A percentile compares a stretch with the other conserved stretches of the same genome.
Evolutionary conservation across 192 early-diverging fungal genomes (phyloP).

Genomic region (Gryganskiella cystojenkinii): DNA sequence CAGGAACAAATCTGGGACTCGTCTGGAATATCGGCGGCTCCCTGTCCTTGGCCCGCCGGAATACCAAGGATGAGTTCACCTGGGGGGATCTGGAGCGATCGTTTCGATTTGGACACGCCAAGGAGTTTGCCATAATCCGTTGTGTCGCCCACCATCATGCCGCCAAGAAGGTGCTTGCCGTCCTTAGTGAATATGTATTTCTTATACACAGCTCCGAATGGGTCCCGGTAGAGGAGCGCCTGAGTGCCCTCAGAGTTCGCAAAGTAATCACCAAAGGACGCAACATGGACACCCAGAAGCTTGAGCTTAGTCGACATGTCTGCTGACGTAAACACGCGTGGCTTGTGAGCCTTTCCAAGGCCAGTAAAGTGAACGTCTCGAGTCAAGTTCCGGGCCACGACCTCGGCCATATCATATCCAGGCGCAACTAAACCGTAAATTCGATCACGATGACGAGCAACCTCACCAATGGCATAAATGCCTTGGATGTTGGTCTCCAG

Average conservation of each 20-base stretch:
- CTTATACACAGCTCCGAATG: conserved; percentile 70
- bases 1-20: conserved; percentile 79
- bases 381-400: conserved; percentile 65
- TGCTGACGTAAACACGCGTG: conserved; percentile 57
- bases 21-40: conserved; percentile 67
- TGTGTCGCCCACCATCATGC: conserved; percentile 77
- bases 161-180: conserved; percentile 73
- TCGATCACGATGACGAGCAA: conserved; percentile 57
- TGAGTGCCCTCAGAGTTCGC: conserved; percentile 47
- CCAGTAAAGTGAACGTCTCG: conserved; percentile 6
- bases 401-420: conserved; percentile 79
- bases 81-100: conserved; percentile 59
- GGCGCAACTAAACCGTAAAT: conserved; percentile 72
- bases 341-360: conserved; percentile 32
- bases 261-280: conserved; percentile 78
- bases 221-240: conserved; percentile 60
- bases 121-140: conserved; percentile 71
- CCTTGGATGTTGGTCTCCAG: conserved; percentile 55
- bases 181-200: conserved; percentile 69
- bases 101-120: conserved; percentile 62
- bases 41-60: conserved; percentile 46
- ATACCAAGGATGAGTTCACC: conserved; percentile 64
- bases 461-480: conserved; percentile 74
- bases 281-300: conserved; percentile 74
- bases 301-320: conserved; percentile 79